These are phyloP conservation scores for Discostella stelligera DNA, from an alignment of 352 stramenopile species.

Conservation along the genomic window DNA sequence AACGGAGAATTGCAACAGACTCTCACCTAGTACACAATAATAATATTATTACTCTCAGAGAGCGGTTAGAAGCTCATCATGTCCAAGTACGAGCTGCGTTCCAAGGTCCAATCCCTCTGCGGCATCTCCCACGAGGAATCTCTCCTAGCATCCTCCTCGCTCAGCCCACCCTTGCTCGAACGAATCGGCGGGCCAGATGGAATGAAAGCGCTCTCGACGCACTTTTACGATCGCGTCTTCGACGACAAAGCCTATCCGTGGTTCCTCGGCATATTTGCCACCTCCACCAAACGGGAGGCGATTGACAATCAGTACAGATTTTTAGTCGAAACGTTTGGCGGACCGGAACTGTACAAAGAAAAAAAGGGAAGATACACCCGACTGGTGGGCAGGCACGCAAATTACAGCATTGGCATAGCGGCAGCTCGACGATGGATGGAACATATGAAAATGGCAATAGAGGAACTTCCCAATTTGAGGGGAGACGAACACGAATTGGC, in stretches of 20 bases:
- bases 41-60: too few species aligned
- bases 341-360: constrained; percentile 57
- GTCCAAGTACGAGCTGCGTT: constrained; percentile 48
- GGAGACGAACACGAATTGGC: constrained; percentile 40
- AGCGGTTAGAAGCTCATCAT: too few species aligned
- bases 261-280: constrained; percentile 78
- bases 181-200: constrained; percentile 54
- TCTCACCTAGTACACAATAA: too few species aligned
- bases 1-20: too few species aligned
- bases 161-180: constrained; percentile 56
- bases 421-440: constrained; percentile 67
- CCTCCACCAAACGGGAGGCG: constrained; percentile 66
- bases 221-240: constrained; percentile 77
- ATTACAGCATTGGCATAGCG: constrained; percentile 60
- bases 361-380: constrained; percentile 77
- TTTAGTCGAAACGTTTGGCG: constrained; percentile 76
- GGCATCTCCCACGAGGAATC: constrained; percentile 67
- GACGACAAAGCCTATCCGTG: constrained; percentile 53
- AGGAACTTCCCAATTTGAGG: constrained; percentile 51
- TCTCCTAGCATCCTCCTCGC: constrained; percentile 32
- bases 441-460: constrained; percentile 68
- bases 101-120: constrained; percentile 22
- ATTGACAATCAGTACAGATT: constrained; percentile 80
- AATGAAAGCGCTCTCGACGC: constrained; percentile 46
- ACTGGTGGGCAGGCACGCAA: constrained; percentile 70